A percentile compares a stretch with the other conserved stretches of the same genome.
phyloP scores from a whole-genome alignment of 1,284 basidiomycete species.

The Rhodotorula sp. region DNA sequence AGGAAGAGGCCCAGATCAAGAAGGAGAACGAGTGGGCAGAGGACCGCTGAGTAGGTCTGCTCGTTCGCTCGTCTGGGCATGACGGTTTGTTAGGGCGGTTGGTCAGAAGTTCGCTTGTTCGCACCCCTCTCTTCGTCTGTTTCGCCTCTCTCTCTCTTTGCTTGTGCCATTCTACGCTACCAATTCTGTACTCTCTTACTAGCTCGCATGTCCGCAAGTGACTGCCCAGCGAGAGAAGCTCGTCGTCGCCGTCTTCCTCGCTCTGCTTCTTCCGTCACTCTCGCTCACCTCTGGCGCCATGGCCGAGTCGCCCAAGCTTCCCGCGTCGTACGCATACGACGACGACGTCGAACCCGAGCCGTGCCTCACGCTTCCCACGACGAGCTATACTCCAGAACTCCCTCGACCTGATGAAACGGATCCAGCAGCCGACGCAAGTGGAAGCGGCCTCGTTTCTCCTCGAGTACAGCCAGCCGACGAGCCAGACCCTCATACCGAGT shows the following conservation, averaged over 20 bases:
- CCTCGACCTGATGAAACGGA: neutral
- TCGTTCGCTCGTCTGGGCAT: neutral
- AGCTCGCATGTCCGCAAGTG: too few species aligned
- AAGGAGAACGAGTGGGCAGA: constrained; percentile 86
- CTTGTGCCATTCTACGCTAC: neutral
- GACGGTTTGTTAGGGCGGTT: too few species aligned
- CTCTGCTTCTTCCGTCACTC: neutral
- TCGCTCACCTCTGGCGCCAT: neutral
- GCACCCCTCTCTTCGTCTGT: neutral
- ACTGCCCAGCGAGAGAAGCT: neutral
- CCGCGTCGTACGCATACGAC: neutral
- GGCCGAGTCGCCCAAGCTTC: constrained; percentile 8
- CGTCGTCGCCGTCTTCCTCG: neutral
- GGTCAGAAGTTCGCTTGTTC: neutral
- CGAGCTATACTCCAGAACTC: neutral
- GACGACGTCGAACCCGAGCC: neutral
- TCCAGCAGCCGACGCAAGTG: too few species aligned
- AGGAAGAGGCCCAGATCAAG: constrained; percentile 98
- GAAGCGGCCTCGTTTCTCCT: neutral
- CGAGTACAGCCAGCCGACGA: neutral
- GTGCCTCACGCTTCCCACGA: too few species aligned
- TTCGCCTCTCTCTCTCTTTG: neutral
- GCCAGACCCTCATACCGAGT: too few species aligned
- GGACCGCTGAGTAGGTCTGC: constrained; percentile 42
- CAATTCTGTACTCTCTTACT: too few species aligned